These are phyloP conservation scores for Plenodomus tracheiphilus DNA, from an alignment of 2,329 filamentous ascomycete genomes.

Conservation along the genomic window DNA sequence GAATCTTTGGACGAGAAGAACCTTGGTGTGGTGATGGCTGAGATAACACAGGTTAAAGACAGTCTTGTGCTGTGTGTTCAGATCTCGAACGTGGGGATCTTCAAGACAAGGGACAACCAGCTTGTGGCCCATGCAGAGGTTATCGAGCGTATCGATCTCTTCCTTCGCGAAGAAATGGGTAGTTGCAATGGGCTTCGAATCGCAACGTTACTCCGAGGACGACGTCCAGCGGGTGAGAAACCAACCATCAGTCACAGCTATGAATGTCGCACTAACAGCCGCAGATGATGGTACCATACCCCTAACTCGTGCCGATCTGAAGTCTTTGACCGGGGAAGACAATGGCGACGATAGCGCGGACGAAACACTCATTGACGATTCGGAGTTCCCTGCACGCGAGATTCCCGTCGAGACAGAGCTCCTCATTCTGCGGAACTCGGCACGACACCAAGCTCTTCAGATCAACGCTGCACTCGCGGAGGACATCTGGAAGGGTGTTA, in stretches of 20 bases:
- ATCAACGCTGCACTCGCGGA: conserved; percentile 17
- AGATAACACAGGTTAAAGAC: conserved; percentile 18
- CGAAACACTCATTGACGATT: conserved; percentile 15
- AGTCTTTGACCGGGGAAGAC: conserved; percentile 4
- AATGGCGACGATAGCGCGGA: conserved; percentile 8
- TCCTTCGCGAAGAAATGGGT: not conserved
- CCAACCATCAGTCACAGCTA: not conserved
- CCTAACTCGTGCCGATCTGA: conserved; percentile 14
- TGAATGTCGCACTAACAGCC: conserved; percentile 51
- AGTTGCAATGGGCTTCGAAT: conserved; percentile 15
- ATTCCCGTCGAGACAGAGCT: conserved; percentile 10
- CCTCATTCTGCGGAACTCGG: conserved; percentile 15
- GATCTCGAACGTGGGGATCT: conserved; percentile 20
- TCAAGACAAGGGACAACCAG: conserved; percentile 11
- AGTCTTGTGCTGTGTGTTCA: conserved; percentile 17
- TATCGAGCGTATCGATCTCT: conserved; percentile 16
- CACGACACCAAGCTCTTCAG: conserved; percentile 15
- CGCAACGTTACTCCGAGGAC: conserved; percentile 13
- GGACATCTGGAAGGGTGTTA: conserved; percentile 17
- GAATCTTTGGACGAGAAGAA: conserved; percentile 21
- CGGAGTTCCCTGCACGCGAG: conserved; percentile 6
- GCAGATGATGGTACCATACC: conserved; percentile 47
- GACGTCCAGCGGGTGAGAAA: conserved; percentile 12
- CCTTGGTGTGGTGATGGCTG: conserved; percentile 16
- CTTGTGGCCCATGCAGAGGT: conserved; percentile 13